These are phyloP conservation scores for Trypanosoma caninum DNA, from an alignment of 208 protist genomes.

Conservation along the genomic window DNA sequence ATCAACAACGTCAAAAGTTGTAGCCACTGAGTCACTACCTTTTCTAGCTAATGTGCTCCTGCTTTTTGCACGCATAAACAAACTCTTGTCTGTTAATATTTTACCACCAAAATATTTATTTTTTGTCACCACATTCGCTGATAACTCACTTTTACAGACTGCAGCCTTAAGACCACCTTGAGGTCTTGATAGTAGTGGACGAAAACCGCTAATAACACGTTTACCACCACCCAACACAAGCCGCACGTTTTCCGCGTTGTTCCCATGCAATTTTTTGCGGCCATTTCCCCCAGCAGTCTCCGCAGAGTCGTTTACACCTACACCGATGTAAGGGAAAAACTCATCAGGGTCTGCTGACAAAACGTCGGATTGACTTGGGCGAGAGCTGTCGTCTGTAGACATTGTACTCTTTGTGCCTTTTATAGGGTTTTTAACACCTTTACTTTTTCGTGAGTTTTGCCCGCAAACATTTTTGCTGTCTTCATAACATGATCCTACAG, in stretches of 20 bases:
- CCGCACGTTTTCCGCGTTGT: not conserved
- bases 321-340: not conserved
- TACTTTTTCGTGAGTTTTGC: no score
- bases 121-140: no score
- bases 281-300: constrained; percentile 18
- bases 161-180: no score
- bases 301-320: not conserved
- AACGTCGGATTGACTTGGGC: not conserved
- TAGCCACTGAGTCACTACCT: not conserved
- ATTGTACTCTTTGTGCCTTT: not conserved
- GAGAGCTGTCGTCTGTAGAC: not conserved
- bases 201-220: no score
- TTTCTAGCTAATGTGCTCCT: not conserved
- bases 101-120: no score
- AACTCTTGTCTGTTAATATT: no score
- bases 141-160: no score
- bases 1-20: not conserved
- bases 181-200: no score
- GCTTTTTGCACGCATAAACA: not conserved
- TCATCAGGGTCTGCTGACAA: no score
- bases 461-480: no score
- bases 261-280: not conserved
- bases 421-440: not conserved
- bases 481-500: no score
- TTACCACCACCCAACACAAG: constrained; percentile 22